These are phyloP conservation scores for Cicer yamashitae DNA, from an alignment of 306 rosid genomes.

Conservation along the genomic window DNA sequence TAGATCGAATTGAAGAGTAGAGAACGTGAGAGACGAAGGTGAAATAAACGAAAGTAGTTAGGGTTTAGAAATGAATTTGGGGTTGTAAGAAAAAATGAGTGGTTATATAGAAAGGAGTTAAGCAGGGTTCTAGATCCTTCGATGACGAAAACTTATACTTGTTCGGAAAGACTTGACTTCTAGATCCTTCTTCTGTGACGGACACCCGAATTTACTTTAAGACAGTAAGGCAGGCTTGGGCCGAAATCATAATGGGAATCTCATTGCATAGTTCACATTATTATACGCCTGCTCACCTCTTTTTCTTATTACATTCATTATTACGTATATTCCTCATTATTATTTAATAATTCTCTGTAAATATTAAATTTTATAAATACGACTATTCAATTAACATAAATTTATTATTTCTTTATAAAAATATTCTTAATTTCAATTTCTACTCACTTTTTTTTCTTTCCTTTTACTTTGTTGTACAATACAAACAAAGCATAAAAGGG, in stretches of 20 bases:
- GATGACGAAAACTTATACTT: not conserved
- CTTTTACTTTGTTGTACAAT: no score
- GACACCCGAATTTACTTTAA: not conserved
- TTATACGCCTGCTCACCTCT: no score
- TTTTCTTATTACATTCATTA: no score
- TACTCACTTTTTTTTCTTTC: no score
- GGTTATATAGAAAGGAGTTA: conserved; percentile 27
- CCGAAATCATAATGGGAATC: not conserved
- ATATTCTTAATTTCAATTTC: no score
- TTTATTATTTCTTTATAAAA: no score
- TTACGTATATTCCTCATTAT: no score
- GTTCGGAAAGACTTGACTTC: conserved; percentile 5
- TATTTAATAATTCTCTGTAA: no score
- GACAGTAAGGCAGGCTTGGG: not conserved
- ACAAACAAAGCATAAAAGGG: no score
- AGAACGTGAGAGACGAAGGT: not conserved
- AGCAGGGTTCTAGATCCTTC: conserved; percentile 93
- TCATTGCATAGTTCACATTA: not conserved
- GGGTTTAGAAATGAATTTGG: no score
- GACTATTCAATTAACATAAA: no score
- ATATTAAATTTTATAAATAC: no score
- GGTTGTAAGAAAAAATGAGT: not conserved
- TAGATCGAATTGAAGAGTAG: not conserved
- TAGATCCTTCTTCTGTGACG: conserved; percentile 33
- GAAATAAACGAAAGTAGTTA: not conserved